phyloP scores from a whole-genome alignment of 192 early-diverging fungal genomes.

The Spinellus fusiger region DNA sequence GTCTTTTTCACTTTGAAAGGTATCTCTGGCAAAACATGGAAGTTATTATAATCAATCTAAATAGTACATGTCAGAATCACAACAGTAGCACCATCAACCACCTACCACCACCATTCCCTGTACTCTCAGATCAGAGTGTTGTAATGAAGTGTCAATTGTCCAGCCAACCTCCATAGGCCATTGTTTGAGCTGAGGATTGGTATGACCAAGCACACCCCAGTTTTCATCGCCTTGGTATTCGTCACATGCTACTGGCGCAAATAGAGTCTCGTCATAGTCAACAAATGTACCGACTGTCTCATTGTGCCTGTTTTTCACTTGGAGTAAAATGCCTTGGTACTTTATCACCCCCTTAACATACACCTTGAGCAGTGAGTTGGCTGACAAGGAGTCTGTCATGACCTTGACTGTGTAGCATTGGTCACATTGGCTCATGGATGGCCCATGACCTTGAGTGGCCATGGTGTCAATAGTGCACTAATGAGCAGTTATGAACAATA shows the following conservation, averaged over 20 bases:
- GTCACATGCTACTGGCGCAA: constrained; percentile 11
- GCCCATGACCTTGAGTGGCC: constrained; percentile 14
- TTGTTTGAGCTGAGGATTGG: constrained; percentile 1
- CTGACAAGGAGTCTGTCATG: background rate
- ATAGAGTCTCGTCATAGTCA: constrained; percentile 1
- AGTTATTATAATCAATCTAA: constrained; percentile 18
- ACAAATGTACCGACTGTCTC: constrained; percentile 11
- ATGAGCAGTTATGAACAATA: background rate
- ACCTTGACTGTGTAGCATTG: constrained; percentile 12
- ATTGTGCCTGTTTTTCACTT: constrained; percentile 5
- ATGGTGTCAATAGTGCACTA: background rate
- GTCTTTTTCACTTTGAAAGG: constrained; percentile 4
- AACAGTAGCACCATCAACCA: background rate
- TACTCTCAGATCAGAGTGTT: background rate
- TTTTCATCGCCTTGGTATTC: constrained; percentile 11
- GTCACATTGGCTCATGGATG: constrained; percentile 3
- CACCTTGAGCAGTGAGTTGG: background rate
- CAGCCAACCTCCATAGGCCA: constrained; percentile 6
- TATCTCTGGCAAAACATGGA: constrained; percentile 10
- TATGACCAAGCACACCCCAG: constrained; percentile 7
- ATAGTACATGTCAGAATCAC: background rate
- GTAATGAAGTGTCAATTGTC: background rate
- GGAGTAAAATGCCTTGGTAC: constrained; percentile 5
- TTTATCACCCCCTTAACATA: background rate
- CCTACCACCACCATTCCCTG: constrained; percentile 15